Percentiles rank a stretch among this genome's conserved stretches.
phyloP scores from a whole-genome alignment of 139 green algal species.

The Volvox reticuliferus region DNA sequence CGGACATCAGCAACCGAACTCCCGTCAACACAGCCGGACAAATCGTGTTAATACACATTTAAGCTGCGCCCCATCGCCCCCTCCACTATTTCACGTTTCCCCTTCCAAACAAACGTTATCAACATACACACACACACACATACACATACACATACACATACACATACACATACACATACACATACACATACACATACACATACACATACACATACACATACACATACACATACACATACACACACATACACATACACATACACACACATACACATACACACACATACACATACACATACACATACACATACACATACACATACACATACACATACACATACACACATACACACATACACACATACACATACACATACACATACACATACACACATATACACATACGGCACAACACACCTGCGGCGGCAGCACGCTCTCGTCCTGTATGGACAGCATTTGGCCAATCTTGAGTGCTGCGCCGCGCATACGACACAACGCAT shows the following conservation, averaged over 20 bases:
- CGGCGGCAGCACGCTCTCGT: conserved; percentile 91
- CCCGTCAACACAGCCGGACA: too few relatives aligned
- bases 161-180: neutral
- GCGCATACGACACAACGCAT: conserved; percentile 92
- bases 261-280: neutral
- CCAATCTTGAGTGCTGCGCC: conserved; percentile 96
- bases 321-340: neutral
- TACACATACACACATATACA: neutral
- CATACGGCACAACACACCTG: conserved; percentile 65
- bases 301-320: neutral
- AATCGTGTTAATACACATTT: too few relatives aligned
- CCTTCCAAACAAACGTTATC: too few relatives aligned
- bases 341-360: neutral
- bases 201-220: neutral
- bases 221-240: neutral
- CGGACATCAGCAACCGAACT: too few relatives aligned
- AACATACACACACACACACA: neutral
- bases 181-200: neutral
- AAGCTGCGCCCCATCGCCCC: too few relatives aligned
- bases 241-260: too few relatives aligned
- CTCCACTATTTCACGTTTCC: too few relatives aligned
- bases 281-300: neutral
- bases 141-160: neutral
- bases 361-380: neutral
- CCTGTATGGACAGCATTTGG: conserved; percentile 98